Base-by-base conservation (phyloP, 129 eudicot species). In the Ambrosia artemisiifolia region DNA sequence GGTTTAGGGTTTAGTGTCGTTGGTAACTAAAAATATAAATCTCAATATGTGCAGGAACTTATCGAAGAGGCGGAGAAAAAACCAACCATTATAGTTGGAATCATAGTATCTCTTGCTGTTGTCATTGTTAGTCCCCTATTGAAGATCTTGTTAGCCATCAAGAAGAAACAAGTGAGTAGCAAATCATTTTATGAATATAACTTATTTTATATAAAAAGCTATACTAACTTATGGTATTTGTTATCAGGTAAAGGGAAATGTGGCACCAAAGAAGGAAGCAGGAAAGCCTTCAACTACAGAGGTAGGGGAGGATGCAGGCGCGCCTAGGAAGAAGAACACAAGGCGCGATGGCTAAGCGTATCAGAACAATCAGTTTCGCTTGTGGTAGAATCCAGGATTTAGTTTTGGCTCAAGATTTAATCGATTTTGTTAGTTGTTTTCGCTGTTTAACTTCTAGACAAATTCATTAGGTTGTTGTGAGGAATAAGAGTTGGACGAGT, bases 1-100 rank as follows among this genome's bases (percentile, higher is more conserved):
- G 43, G 43, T 38, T 36, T 5, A 36, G 42, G 42, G 42, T 36
- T 38, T 38, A 38, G 44, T 8, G 44, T 40, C 38, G 61, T 40
- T 28, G 13, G 66, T 42, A 17, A 56, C 66, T 62, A 54, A 65
- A 42, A 65, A 2, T 48, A 13, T 40, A 2, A 55, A 28, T 5
- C 48, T n/a, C 14, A 67, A 36, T 55, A 5, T 18, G 63, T 65
- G 77, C 85, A 92, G 98, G 98, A 82, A 63, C 73, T 92, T 18
- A 77, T 92, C 80, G 98, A 87, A 75, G 88, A 85, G 83, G 97
- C 94, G 2, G 97, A 92, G 82, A 74, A 77, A 40, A 95, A 92
- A 61, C 85, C 98, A 53, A 85, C 78, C 64, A 61, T 89, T 66
- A 85, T 86, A 14, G 63, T 92, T 50, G 98, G 96, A 28, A 76